Conservation (phyloP, 1,284 basidiomycete genomes). For the Puccinia hordei region DNA sequence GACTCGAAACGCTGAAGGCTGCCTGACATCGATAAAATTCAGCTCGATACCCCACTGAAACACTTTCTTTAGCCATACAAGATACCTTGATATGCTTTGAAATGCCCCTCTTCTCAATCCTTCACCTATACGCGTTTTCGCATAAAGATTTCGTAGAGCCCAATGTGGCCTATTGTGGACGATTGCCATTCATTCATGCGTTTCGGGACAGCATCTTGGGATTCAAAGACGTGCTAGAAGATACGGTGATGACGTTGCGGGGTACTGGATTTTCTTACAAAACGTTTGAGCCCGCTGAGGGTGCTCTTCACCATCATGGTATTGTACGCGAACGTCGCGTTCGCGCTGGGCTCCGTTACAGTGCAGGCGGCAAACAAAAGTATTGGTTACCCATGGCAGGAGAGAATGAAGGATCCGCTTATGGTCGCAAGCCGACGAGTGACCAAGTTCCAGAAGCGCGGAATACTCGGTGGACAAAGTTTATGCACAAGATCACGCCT, state of each 20-base stretch:
- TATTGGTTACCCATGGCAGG: constrained; percentile 67
- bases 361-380: constrained; percentile 73
- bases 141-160: constrained; percentile 75
- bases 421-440: constrained; percentile 51
- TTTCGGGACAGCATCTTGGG: constrained; percentile 73
- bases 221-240: constrained; percentile 80
- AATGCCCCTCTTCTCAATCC: constrained; percentile 95
- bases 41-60: constrained; percentile 74
- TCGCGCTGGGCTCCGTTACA: constrained; percentile 84
- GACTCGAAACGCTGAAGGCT: not conserved
- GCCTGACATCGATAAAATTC: not conserved
- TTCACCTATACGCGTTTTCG: constrained; percentile 85
- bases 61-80: constrained; percentile 84
- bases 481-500: constrained; percentile 44
- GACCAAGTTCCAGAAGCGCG: constrained; percentile 24
- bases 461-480: constrained; percentile 26
- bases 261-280: constrained; percentile 93
- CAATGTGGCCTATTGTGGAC: constrained; percentile 71
- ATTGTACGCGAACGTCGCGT: constrained; percentile 78
- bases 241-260: constrained; percentile 77
- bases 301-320: constrained; percentile 78
- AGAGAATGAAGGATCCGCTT: constrained; percentile 59
- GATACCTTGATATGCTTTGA: constrained; percentile 91
- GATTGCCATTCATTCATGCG: constrained; percentile 83
- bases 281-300: constrained; percentile 91